Conservation (phyloP, 2,329 filamentous ascomycete species). For the Cytospora mali region DNA sequence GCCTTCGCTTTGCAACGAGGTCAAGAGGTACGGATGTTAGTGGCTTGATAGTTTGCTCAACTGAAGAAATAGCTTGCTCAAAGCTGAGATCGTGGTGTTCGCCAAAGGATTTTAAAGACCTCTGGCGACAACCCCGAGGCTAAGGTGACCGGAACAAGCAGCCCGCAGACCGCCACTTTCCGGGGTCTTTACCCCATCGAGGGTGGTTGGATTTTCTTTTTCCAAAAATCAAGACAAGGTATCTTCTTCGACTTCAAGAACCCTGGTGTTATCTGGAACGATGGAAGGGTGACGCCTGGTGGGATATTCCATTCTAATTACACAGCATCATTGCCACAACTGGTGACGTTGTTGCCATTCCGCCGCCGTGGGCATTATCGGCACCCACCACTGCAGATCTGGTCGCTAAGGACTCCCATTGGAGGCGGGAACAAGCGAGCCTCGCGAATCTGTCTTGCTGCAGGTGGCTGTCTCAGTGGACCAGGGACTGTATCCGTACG, state of each 20-base stretch:
- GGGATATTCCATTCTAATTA: neutral
- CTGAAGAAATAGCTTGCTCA: neutral
- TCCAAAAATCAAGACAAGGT: neutral
- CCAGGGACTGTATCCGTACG: neutral
- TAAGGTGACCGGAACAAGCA: conserved; percentile 9
- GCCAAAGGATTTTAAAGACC: conserved; percentile 8
- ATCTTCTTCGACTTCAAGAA: neutral
- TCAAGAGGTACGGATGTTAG: conserved; percentile 1
- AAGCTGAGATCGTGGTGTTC: conserved; percentile 3
- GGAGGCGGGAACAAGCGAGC: conserved; percentile 11
- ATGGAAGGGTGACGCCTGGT: neutral
- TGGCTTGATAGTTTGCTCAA: neutral
- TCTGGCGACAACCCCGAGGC: neutral
- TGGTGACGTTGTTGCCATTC: conserved; percentile 3
- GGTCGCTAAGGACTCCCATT: conserved; percentile 11
- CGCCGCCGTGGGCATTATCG: neutral
- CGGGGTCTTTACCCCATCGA: neutral
- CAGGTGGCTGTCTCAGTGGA: conserved; percentile 18
- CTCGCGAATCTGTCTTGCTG: conserved; percentile 22
- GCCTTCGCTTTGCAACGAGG: neutral
- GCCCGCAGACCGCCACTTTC: neutral
- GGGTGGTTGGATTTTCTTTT: conserved; percentile 2
- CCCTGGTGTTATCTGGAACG: conserved; percentile 8
- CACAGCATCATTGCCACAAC: neutral
- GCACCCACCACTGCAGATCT: neutral